Base-by-base conservation (phyloP, 1,139 yeast genomes). In the Lizanozyma gosingica region DNA sequence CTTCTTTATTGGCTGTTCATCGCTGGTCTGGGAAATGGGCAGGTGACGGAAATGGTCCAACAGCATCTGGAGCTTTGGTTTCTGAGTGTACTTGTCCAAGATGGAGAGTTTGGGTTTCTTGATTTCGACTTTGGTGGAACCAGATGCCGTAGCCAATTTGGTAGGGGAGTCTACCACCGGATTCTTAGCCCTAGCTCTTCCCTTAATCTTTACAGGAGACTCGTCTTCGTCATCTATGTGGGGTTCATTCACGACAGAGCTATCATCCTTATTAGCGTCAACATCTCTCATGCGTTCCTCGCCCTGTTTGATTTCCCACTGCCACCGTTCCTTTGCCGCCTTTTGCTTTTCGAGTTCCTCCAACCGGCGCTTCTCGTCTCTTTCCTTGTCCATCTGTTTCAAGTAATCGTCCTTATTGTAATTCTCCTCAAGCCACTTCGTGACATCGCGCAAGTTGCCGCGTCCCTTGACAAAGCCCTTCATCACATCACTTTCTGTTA, bases 381-480 rank as follows among this genome's bases (percentile, higher is more conserved):
- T 39, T 37, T 43, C 45, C 37, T 45, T 45, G 37, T 54, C 54
- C 27, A 62, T 63, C 39, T 59, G 51, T 18, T 50, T 52, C 40
- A 65, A 45, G 17, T 62, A 56, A n/a, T 56, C 67, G 14, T 54
- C 54, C 43, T 55, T 55, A 40, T 57, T 53, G 47, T 55, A 63
- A 45, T 65, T 66, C 4, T 64, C 66, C 15, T 59, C 57, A 35
- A 81, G 59, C 60, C 78, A 67, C 40, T 63, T 67, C 29, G 79
- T 70, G 14, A 83, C 73, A 39, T 73, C 71, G 43, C 79, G 66
- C 29, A 79, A 55, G 43, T 79, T 73, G 9, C 79, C 78, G 39
- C 76, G 73, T 35, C 78, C 80, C 32, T 75, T 71, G 39, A 76
- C 79, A 52, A 79, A 76, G 1, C 82, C 83, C 39, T 77, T 77